Percentiles rank a stretch among this genome's conserved stretches.
Evolutionary conservation across 2,329 filamentous ascomycete genomes (phyloP).

Genomic region (Colletotrichum shisoi): DNA sequence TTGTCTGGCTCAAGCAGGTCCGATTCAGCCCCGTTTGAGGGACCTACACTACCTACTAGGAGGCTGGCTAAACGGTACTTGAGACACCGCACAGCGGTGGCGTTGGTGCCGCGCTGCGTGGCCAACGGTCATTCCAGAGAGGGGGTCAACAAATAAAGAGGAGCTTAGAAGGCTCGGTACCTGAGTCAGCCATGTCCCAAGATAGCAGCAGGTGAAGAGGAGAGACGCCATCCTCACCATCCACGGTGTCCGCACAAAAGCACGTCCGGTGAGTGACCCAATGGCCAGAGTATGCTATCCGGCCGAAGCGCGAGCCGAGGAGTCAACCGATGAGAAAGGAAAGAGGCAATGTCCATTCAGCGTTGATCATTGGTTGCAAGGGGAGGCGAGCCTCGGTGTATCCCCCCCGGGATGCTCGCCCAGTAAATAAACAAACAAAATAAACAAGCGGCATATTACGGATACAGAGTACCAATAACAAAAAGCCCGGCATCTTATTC

Average conservation of each 20-base stretch:
- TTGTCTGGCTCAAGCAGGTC: not conserved
- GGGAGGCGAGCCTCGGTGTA: not conserved
- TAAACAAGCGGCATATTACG: not conserved
- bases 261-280: not conserved
- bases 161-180: not conserved
- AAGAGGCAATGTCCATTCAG: not conserved
- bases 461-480: not conserved
- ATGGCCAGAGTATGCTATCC: not conserved
- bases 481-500: not conserved
- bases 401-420: not conserved
- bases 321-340: not conserved
- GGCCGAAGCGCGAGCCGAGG: not conserved
- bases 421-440: constrained; percentile 7
- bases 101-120: constrained; percentile 13
- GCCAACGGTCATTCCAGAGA: constrained; percentile 8
- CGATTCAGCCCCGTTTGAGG: constrained; percentile 2
- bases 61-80: constrained; percentile 5
- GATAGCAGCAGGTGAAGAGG: constrained; percentile 13
- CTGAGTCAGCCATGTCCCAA: constrained; percentile 5
- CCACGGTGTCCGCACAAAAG: not conserved
- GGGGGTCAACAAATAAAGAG: not conserved
- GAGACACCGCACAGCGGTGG: not conserved
- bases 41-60: not conserved
- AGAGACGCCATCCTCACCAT: not conserved
- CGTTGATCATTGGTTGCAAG: not conserved